Conservation (phyloP, 495 filamentous ascomycete species). For the Tetracladium marchalianum region DNA sequence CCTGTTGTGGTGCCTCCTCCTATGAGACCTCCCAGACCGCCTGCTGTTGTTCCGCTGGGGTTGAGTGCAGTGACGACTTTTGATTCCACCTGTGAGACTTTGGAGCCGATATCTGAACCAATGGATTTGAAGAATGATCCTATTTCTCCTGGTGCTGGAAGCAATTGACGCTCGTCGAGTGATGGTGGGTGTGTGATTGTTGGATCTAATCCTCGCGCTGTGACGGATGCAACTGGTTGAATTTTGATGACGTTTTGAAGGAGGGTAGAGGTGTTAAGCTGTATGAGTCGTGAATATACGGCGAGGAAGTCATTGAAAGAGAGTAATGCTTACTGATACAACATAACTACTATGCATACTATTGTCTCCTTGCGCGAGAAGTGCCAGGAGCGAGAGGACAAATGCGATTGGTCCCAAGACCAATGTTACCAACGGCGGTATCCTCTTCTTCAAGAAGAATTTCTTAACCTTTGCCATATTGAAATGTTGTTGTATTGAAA, state of each 20-base stretch:
- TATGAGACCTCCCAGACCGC: neutral
- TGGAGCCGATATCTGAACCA: neutral
- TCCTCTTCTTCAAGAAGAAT: no score
- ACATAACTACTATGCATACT: conserved; percentile 2
- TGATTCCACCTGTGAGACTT: neutral
- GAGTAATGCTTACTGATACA: conserved; percentile 1
- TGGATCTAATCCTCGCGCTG: neutral
- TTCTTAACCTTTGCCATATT: no score
- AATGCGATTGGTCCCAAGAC: neutral
- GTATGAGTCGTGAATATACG: no score
- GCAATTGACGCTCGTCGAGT: neutral
- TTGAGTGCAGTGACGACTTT: neutral
- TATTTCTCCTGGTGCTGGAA: neutral
- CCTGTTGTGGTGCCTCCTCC: no score
- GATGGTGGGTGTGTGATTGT: neutral
- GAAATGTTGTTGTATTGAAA: no score
- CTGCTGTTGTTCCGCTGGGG: neutral
- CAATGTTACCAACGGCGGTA: no score
- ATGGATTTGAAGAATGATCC: conserved; percentile 3
- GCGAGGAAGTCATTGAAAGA: neutral
- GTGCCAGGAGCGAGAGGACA: neutral
- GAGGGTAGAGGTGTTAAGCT: conserved; percentile 9
- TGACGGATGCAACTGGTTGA: neutral
- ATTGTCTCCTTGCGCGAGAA: neutral
- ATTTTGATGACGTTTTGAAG: conserved; percentile 8